Evolutionary conservation across 2,329 filamentous ascomycete genomes (phyloP).

Genomic region (Exophiala lecanii-corni): DNA sequence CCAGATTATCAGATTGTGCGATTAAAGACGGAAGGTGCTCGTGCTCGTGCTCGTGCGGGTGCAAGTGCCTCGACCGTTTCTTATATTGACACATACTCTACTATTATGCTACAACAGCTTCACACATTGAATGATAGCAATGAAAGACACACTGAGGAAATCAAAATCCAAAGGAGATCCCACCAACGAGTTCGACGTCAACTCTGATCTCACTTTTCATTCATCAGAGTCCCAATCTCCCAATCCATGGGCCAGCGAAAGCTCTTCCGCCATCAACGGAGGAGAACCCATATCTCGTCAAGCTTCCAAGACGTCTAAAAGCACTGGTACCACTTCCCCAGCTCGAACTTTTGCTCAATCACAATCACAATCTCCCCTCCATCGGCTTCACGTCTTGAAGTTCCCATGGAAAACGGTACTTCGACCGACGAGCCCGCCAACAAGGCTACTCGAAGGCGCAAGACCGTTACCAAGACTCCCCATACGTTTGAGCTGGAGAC

Average conservation of each 20-base stretch:
- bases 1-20: background rate
- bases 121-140: constrained; percentile 7
- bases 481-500: constrained; percentile 22
- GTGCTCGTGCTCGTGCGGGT: no score
- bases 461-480: constrained; percentile 21
- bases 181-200: constrained; percentile 11
- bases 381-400: constrained; percentile 5
- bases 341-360: constrained; percentile 7
- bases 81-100: no score
- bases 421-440: constrained; percentile 10
- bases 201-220: constrained; percentile 9
- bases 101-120: no score
- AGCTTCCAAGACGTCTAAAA: constrained; percentile 16
- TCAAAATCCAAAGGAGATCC: constrained; percentile 12
- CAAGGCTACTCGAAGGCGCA: constrained; percentile 20
- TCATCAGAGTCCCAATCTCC: constrained; percentile 18
- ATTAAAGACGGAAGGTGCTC: background rate
- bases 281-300: constrained; percentile 18
- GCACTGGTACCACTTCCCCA: constrained; percentile 12
- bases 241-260: constrained; percentile 21
- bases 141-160: constrained; percentile 22
- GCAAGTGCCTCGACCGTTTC: no score
- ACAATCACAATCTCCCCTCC: constrained; percentile 11
- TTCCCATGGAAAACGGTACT: constrained; percentile 9
- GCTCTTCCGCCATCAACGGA: constrained; percentile 13